These are phyloP conservation scores for Candida palmyrensis DNA, from an alignment of 805 yeast genomes.

Conservation along the genomic window DNA sequence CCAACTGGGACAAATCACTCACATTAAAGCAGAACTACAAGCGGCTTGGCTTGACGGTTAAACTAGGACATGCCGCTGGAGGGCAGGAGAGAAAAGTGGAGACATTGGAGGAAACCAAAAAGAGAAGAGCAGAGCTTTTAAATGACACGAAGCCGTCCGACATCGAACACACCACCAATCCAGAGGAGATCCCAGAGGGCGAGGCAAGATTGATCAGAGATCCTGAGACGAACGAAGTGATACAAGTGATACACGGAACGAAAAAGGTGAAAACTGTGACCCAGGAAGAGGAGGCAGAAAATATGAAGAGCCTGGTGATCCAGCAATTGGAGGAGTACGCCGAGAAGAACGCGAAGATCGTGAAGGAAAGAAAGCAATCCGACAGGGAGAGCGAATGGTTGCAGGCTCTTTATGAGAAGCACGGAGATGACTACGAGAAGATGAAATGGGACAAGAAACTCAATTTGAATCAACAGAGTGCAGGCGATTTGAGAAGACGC, in stretches of 20 bases:
- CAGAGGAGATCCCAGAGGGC: constrained; percentile 65
- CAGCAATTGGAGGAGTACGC: constrained; percentile 56
- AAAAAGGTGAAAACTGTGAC: constrained; percentile 27
- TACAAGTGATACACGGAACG: constrained; percentile 66
- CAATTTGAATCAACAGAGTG: constrained; percentile 76
- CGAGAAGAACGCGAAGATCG: constrained; percentile 40
- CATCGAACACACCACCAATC: constrained; percentile 43
- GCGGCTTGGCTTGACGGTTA: constrained; percentile 67
- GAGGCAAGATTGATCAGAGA: constrained; percentile 75
- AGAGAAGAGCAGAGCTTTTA: constrained; percentile 15
- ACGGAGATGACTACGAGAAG: constrained; percentile 82
- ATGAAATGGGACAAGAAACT: constrained; percentile 92
- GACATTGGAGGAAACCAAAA: constrained; percentile 31
- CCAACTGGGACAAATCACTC: constrained; percentile 80
- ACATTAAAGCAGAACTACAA: constrained; percentile 86
- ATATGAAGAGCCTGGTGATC: constrained; percentile 52
- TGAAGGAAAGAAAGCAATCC: constrained; percentile 52
- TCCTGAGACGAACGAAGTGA: constrained; percentile 56
- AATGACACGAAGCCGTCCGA: constrained; percentile 32
- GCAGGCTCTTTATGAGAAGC: constrained; percentile 54
- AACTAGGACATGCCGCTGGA: constrained; percentile 67
- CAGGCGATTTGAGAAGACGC: constrained; percentile 77
- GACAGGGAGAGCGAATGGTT: constrained; percentile 78
- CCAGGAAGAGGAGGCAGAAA: constrained; percentile 19
- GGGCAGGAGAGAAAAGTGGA: constrained; percentile 65